phyloP scores from a whole-genome alignment of 306 rosid species.

The Leucaena leucocephala region DNA sequence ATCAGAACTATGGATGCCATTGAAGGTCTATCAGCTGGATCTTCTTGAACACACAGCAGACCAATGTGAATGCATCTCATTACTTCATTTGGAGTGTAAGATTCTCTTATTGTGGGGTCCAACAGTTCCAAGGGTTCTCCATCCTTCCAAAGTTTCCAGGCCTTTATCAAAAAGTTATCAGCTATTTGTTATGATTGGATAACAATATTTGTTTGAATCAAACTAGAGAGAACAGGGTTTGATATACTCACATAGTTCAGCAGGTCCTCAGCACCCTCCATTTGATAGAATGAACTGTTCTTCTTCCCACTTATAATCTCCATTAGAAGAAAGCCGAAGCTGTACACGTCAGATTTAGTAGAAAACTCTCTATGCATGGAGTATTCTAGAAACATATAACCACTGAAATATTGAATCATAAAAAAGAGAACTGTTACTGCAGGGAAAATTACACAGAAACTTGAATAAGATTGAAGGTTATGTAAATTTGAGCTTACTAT shows the following conservation, averaged over 20 bases:
- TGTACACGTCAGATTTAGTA: conserved; percentile 37
- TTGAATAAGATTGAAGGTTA: not conserved
- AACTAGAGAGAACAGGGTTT: not conserved
- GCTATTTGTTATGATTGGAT: not conserved
- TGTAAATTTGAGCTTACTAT: conserved; percentile 44
- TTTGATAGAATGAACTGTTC: conserved; percentile 35
- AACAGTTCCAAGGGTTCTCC: conserved; percentile 40
- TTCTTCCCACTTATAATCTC: conserved; percentile 48
- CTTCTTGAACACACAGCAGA: conserved; percentile 46
- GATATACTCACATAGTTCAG: conserved; percentile 40
- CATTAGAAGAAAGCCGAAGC: conserved; percentile 45
- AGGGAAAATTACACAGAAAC: not conserved
- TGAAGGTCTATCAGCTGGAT: conserved; percentile 42
- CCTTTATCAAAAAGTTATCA: conserved; percentile 32
- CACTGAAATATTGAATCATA: conserved; percentile 8
- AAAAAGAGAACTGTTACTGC: not conserved
- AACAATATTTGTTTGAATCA: not conserved
- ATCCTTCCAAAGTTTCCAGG: conserved; percentile 46
- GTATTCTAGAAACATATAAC: conserved; percentile 38
- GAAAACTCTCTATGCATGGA: conserved; percentile 38
- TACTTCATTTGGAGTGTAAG: conserved; percentile 35
- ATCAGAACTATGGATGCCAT: conserved; percentile 41
- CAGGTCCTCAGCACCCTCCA: conserved; percentile 29
- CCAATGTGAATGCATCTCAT: conserved; percentile 46
- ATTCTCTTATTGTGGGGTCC: conserved; percentile 43